Evolutionary conservation across 2,329 filamentous ascomycete genomes (phyloP).

Genomic region (Talaromyces sp.): DNA sequence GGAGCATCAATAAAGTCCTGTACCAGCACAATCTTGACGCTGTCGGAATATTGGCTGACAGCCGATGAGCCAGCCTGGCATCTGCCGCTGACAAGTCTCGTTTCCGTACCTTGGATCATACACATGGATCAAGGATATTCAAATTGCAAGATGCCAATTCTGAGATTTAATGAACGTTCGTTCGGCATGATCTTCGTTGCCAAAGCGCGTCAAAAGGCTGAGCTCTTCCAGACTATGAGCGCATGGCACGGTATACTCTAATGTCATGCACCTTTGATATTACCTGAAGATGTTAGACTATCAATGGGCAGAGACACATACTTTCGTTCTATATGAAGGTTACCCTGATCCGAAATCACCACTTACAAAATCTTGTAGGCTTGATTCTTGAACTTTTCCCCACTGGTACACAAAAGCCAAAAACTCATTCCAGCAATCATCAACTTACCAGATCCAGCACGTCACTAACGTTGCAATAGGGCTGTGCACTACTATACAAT

Average conservation of each 20-base stretch:
- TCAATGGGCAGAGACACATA: background rate
- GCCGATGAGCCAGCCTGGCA: background rate
- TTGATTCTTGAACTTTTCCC: no score
- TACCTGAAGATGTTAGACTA: background rate
- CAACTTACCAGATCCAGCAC: background rate
- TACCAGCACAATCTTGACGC: background rate
- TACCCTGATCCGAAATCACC: background rate
- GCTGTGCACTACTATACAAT: background rate
- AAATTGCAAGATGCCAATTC: background rate
- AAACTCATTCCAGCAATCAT: background rate
- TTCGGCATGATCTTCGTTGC: background rate
- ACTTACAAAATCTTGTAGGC: background rate
- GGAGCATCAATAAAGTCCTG: background rate
- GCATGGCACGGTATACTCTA: background rate
- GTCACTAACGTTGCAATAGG: background rate
- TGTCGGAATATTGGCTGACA: background rate
- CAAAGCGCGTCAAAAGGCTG: background rate
- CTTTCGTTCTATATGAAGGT: background rate
- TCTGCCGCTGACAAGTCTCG: background rate
- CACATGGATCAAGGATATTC: background rate
- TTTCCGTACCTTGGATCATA: background rate
- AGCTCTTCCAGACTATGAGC: background rate
- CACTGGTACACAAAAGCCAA: no score
- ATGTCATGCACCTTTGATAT: background rate
- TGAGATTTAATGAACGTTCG: background rate